Evolutionary conservation across 768 basidiomycete species (phyloP).

Genomic region (Suillus fuscotomentosus): DNA sequence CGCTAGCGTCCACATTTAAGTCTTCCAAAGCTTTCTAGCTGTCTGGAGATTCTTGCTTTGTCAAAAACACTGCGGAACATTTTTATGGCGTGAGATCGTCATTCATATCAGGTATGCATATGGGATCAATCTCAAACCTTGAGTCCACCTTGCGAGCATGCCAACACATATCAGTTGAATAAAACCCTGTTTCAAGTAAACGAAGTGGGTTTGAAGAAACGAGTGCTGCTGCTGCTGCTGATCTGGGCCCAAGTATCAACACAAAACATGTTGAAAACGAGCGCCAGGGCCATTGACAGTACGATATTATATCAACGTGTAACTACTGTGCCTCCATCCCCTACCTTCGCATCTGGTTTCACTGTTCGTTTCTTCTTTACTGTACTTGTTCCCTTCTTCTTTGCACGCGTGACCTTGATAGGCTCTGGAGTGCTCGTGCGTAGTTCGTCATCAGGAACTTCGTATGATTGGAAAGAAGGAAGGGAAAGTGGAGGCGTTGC

Average conservation of each 20-base stretch:
- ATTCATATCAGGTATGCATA: neutral
- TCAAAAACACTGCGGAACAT: too few relatives aligned
- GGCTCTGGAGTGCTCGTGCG: constrained; percentile 62
- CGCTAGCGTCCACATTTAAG: too few relatives aligned
- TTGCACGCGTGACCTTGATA: constrained; percentile 72
- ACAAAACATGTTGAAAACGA: neutral
- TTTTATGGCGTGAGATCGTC: too few relatives aligned
- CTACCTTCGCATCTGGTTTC: constrained; percentile 15
- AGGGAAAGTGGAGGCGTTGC: constrained; percentile 36
- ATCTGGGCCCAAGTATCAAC: neutral
- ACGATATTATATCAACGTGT: neutral
- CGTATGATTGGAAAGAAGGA: constrained; percentile 52
- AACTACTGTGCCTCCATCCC: neutral
- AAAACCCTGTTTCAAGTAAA: neutral
- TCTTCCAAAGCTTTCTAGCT: too few relatives aligned
- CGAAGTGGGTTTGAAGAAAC: neutral
- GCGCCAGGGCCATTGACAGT: neutral
- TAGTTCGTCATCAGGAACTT: constrained; percentile 44
- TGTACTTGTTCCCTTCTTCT: constrained; percentile 52
- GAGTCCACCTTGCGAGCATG: neutral
- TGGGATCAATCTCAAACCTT: neutral
- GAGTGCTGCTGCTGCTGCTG: neutral
- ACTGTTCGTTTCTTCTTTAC: constrained; percentile 69
- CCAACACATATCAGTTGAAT: neutral
- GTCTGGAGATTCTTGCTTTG: too few relatives aligned